These are phyloP conservation scores for Huntiella omanensis DNA, from an alignment of 2,329 filamentous ascomycete species.

Conservation along the genomic window DNA sequence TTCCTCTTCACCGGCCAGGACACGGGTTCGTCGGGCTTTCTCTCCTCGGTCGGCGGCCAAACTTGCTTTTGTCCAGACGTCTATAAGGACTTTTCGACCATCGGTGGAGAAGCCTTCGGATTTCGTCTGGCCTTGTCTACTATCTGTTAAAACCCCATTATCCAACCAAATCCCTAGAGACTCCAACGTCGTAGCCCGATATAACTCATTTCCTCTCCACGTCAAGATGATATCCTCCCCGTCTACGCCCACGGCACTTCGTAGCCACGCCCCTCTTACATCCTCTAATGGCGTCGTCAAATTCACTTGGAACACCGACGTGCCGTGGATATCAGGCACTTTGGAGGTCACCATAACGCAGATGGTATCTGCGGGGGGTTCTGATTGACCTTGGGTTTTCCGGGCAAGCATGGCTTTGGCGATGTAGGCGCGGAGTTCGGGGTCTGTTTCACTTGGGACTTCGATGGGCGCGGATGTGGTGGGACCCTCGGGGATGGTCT, in stretches of 20 bases:
- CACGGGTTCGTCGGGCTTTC: conserved; percentile 8
- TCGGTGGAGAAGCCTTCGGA: conserved; percentile 29
- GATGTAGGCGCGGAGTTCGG: conserved; percentile 28
- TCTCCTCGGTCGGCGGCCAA: conserved; percentile 32
- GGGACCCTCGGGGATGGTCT: background rate
- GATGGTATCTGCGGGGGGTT: too few relatives aligned
- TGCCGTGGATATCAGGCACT: too few relatives aligned
- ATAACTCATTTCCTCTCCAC: conserved; percentile 56
- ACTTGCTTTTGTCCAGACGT: conserved; percentile 54
- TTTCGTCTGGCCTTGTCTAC: conserved; percentile 12
- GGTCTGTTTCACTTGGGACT: conserved; percentile 17
- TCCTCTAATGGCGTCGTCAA: conserved; percentile 6
- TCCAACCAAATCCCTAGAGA: conserved; percentile 39
- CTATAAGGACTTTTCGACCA: conserved; percentile 46
- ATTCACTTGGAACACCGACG: background rate
- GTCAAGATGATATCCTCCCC: conserved; percentile 51
- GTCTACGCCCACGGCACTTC: conserved; percentile 22
- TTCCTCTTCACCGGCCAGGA: conserved; percentile 13
- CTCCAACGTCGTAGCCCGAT: conserved; percentile 53
- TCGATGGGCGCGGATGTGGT: conserved; percentile 2
- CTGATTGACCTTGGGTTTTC: too few relatives aligned
- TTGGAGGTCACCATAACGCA: too few relatives aligned
- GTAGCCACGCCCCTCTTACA: conserved; percentile 52
- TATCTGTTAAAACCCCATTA: background rate
- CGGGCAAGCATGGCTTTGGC: too few relatives aligned